Conservation (phyloP, 768 basidiomycete species). For the Suillus sp. region DNA sequence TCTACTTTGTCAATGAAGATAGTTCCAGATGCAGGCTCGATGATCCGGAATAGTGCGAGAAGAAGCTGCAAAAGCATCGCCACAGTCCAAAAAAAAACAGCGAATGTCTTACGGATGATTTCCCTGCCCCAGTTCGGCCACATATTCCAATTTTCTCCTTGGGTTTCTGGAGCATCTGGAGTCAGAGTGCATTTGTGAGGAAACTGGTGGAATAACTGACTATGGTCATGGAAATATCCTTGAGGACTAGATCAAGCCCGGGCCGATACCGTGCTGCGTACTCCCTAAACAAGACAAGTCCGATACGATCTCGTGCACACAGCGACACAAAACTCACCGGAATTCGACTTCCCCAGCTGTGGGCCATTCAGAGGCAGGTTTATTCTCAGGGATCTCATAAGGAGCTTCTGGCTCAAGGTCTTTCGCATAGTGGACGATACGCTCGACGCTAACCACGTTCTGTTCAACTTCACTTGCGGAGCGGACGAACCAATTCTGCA, state of each 20-base stretch:
- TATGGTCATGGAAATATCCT: slow-evolving; percentile 68
- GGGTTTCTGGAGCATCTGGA: slow-evolving; percentile 50
- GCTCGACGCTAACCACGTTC: slow-evolving; percentile 87
- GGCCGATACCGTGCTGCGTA: slow-evolving; percentile 82
- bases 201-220: slow-evolving; percentile 38
- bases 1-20: slow-evolving; percentile 78
- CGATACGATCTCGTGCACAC: slow-evolving; percentile 8
- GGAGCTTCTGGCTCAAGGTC: slow-evolving; percentile 75
- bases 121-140: slow-evolving; percentile 81
- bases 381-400: slow-evolving; percentile 59
- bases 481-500: slow-evolving; percentile 79
- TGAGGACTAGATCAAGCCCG: slow-evolving; percentile 80
- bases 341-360: slow-evolving; percentile 73
- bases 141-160: slow-evolving; percentile 90
- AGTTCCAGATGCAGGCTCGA: slow-evolving; percentile 67
- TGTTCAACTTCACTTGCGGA: slow-evolving; percentile 89
- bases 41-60: slow-evolving; percentile 74
- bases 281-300: slow-evolving; percentile 40
- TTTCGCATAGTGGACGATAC: slow-evolving; percentile 76
- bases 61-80: slow-evolving; percentile 44
- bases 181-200: slow-evolving; percentile 8
- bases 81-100: not conserved
- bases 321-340: slow-evolving; percentile 42
- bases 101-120: slow-evolving; percentile 60
- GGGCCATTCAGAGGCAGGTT: slow-evolving; percentile 70